Base-by-base conservation (phyloP, 2,329 filamentous ascomycete species). In the Septoria linicola region DNA sequence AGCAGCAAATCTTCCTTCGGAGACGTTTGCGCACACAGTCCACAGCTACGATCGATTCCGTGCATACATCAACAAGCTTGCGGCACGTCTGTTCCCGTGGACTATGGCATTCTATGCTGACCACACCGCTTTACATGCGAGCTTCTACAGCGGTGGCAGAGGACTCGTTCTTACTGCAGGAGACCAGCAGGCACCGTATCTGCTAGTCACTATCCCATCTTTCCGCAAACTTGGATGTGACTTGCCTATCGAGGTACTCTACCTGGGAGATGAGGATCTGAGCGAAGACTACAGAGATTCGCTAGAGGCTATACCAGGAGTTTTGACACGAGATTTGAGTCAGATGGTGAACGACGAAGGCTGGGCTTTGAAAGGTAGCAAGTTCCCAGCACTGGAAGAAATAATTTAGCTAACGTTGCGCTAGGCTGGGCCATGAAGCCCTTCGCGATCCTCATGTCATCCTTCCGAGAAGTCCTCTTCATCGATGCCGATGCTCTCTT, bases 361-460 rank as follows among this genome's bases (percentile, higher is more conserved):
- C 16, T 77, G 73, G 74, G 66, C 65, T 27, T 59, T 76, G 32
- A 49, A 68, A 66, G 44, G 44, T 48, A 25, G 3, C 17, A 11
- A 8, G 8, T 8, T 11, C 23, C 5, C 23, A 5, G 5, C 23
- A 27, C 10, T 27, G n/a, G n/a, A n/a, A n/a, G n/a, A n/a, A n/a
- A n/a, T n/a, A n/a, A n/a, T n/a, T n/a, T n/a, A 16, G 8, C 36
- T 39, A 8, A 39, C 17, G 20, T 10, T 10, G 17, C 8, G 20
- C n/a, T 7, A 48, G 73, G 74, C 4, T 76, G 73, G 73, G 73
- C 73, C 0, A 71, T 69, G 17, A 77, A 77, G 54, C 73, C 74
- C 1, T 76, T 73, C 39, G 73, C 73, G 1, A 73, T 75, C 20
- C 61, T 77, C 4, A 59, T 75, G 51, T 75, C 73, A 1, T 74